A percentile compares a stretch with the other conserved stretches of the same genome.
phyloP scores from a whole-genome alignment of 768 basidiomycete genomes.

The Lentinula aciculospora region DNA sequence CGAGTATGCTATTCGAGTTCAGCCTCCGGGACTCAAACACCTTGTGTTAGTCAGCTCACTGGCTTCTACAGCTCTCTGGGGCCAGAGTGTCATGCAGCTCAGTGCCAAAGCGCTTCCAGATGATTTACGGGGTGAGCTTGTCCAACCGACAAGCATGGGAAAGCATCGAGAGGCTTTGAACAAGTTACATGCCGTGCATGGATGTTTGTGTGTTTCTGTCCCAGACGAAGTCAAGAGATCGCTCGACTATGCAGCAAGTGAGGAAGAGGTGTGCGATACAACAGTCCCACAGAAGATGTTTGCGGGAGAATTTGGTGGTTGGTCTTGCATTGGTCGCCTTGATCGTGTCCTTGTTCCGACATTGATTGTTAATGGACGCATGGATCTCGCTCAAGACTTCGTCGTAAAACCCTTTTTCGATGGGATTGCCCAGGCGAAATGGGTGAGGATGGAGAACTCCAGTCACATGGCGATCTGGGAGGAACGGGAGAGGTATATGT shows the following conservation, averaged over 20 bases:
- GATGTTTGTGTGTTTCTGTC: conserved; percentile 25
- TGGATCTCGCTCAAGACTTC: conserved; percentile 36
- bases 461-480: conserved; percentile 41
- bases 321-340: conserved; percentile 40
- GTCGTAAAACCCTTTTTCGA: conserved; percentile 32
- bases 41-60: conserved; percentile 26
- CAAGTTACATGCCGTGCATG: conserved; percentile 26
- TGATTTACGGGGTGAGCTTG: conserved; percentile 19
- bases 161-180: conserved; percentile 27
- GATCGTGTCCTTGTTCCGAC: conserved; percentile 31
- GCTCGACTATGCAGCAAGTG: conserved; percentile 11
- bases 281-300: conserved; percentile 28
- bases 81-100: conserved; percentile 12
- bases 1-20: conserved; percentile 30
- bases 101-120: conserved; percentile 15
- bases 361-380: conserved; percentile 35
- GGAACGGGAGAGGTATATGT: conserved; percentile 34
- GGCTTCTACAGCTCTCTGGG: conserved; percentile 22
- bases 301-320: conserved; percentile 35
- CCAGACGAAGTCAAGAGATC: conserved; percentile 25
- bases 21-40: conserved; percentile 32
- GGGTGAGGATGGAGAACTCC: conserved; percentile 37
- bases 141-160: conserved; percentile 21
- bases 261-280: neutral
- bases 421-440: conserved; percentile 32